Evolutionary conservation across 768 basidiomycete species (phyloP).

Genomic region (Russula lepida): DNA sequence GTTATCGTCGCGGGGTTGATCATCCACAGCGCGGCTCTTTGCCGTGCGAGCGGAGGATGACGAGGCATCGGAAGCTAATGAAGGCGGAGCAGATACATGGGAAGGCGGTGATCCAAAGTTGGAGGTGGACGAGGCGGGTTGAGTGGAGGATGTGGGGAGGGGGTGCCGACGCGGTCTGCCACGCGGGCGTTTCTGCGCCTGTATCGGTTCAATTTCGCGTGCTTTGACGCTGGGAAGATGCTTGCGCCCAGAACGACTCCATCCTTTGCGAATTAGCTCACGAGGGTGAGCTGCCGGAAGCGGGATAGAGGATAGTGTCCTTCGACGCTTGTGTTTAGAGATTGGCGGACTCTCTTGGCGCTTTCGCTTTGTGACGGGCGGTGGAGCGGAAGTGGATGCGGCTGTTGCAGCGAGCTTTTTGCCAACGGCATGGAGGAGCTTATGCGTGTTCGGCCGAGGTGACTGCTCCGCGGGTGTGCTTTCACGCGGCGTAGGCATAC

Average conservation of each 20-base stretch:
- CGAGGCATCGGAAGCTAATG: not conserved
- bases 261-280: conserved; percentile 23
- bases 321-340: conserved; percentile 41
- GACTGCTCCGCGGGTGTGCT: conserved; percentile 28
- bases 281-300: conserved; percentile 17
- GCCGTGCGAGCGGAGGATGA: conserved; percentile 26
- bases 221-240: conserved; percentile 29
- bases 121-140: not conserved
- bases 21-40: conserved; percentile 37
- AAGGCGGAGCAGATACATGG: conserved; percentile 8
- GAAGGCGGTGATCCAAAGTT: not conserved
- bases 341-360: conserved; percentile 13
- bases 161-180: conserved; percentile 12
- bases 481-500: conserved; percentile 39
- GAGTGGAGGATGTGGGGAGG: conserved; percentile 2
- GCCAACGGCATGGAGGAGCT: conserved; percentile 43
- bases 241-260: conserved; percentile 27
- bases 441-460: conserved; percentile 43
- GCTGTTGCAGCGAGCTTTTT: conserved; percentile 38
- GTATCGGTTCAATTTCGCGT: conserved; percentile 26
- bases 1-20: conserved; percentile 54
- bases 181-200: conserved; percentile 19
- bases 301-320: conserved; percentile 24
- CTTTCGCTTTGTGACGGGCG: conserved; percentile 16
- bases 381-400: conserved; percentile 29